Evolutionary conservation across 1,284 basidiomycete species (phyloP), one percentile per base, ranked within the genome.

Genomic region (Microbotryum intermedium): DNA sequence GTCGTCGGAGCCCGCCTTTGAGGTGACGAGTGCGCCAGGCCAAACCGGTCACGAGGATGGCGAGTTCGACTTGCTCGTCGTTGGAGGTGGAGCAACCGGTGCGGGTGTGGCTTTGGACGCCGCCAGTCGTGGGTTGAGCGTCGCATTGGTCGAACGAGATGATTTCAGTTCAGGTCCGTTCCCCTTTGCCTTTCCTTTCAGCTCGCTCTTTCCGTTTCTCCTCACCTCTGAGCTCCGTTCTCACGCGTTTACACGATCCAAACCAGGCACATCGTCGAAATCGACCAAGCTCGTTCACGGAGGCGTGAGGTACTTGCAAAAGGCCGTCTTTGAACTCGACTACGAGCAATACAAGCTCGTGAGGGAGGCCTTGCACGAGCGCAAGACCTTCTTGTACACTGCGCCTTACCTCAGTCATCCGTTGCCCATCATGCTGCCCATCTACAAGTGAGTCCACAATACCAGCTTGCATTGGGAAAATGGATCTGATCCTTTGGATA

Each of bases 231-330:
- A 28, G 28, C 44, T 54, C 50, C 13, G 44, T 46, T 23, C 42
- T 21, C 23, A 7, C 60, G 28, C 50, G 44, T 48, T 23, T 57
- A 13, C 18, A 9, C 47, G 42, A 7, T 45, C 8, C 6, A 11
- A 4, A 10, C 23, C 62, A 88, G 88, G 91, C 20, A 97, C 94
- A 0, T 95, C 90, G 4, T 95, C 91, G 29, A 98, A 98, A 75
- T 91, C 88, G 10, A 97, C 94, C 11, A 97, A 98, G 75, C 85
- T 98, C 54, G 92, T 97, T 1, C 94, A 98, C 77, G 94, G 94
- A 29, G 94, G 94, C 60, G 94, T 98, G 1, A 83, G 94, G 16
- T 98, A 98, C 77, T 82, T 98, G 16, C 93, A 97, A 72, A 97
- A 97, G 74, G 94, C 94, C 2, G 82, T 97, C 56, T 85, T 95